Evolutionary conservation across 495 filamentous ascomycete genomes (phyloP).

Genomic region (Daldinia concentrica): DNA sequence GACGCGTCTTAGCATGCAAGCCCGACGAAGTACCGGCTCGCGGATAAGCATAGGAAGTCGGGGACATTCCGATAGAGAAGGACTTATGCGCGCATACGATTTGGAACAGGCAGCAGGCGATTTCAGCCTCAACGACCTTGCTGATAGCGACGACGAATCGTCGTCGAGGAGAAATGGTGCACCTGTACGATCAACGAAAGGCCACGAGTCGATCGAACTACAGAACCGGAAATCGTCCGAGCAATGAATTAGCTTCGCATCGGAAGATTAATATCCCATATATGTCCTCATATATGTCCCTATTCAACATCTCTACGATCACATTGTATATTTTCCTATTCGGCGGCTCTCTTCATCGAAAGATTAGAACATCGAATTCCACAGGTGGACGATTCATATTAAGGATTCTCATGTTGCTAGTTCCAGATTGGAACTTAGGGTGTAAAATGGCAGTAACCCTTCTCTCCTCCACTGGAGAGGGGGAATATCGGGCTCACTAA

Average conservation of each 20-base stretch:
- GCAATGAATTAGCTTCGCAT: constrained; percentile 19
- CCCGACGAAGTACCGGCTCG: constrained; percentile 65
- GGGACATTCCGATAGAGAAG: constrained; percentile 73
- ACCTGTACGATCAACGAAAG: constrained; percentile 34
- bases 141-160: constrained; percentile 69
- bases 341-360: constrained; percentile 28
- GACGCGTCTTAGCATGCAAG: constrained; percentile 92
- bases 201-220: constrained; percentile 55
- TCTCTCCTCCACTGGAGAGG: constrained; percentile 5
- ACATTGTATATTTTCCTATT: constrained; percentile 47
- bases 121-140: constrained; percentile 67
- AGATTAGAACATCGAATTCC: constrained; percentile 41
- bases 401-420: constrained; percentile 39
- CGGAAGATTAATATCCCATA: constrained; percentile 4
- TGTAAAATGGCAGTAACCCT: constrained; percentile 30
- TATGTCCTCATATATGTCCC: constrained; percentile 5
- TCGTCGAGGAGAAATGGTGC: constrained; percentile 49
- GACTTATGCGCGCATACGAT: constrained; percentile 85
- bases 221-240: constrained; percentile 50
- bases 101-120: constrained; percentile 72
- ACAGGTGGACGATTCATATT: constrained; percentile 44
- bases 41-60: constrained; percentile 67
- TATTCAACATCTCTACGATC: constrained; percentile 30
- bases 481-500: constrained; percentile 22
- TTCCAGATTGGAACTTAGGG: constrained; percentile 40